Evolutionary conservation across 2,329 filamentous ascomycete species (phyloP).

Genomic region (Colletotrichum tabaci): DNA sequence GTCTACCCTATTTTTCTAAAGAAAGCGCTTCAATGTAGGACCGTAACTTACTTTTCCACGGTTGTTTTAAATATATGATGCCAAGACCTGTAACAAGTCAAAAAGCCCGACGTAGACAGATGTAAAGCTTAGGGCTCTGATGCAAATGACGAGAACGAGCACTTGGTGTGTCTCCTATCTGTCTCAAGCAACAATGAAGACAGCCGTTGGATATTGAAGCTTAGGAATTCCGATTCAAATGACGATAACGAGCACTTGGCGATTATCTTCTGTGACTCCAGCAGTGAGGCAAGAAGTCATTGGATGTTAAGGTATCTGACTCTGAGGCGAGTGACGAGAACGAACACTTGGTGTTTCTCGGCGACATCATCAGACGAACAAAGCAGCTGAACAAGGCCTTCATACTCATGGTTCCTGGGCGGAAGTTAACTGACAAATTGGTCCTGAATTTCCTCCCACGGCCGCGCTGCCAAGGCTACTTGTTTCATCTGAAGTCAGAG

Average conservation of each 20-base stretch:
- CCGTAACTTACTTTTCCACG: too few relatives aligned
- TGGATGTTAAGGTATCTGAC: background rate
- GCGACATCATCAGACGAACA: constrained; percentile 3
- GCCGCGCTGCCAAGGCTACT: background rate
- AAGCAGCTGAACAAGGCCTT: constrained; percentile 14
- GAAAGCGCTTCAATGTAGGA: too few relatives aligned
- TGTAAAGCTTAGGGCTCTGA: too few relatives aligned
- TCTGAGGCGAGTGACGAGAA: background rate
- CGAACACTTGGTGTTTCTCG: background rate
- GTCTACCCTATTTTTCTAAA: too few relatives aligned
- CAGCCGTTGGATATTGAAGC: too few relatives aligned
- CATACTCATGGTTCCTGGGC: constrained; percentile 6
- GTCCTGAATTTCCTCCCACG: background rate
- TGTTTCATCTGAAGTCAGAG: constrained; percentile 36
- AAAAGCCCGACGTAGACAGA: background rate
- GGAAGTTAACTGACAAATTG: background rate
- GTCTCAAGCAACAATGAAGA: too few relatives aligned
- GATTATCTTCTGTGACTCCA: background rate
- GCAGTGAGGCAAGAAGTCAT: background rate
- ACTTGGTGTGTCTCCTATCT: background rate
- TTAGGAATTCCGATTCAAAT: background rate
- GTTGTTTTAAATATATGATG: too few relatives aligned
- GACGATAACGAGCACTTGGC: constrained; percentile 1
- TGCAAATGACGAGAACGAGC: background rate
- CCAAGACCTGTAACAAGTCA: background rate